Percentiles rank a stretch among this genome's conserved stretches.
Evolutionary conservation across 306 rosid species (phyloP).

Genomic region (Medicago arabica): DNA sequence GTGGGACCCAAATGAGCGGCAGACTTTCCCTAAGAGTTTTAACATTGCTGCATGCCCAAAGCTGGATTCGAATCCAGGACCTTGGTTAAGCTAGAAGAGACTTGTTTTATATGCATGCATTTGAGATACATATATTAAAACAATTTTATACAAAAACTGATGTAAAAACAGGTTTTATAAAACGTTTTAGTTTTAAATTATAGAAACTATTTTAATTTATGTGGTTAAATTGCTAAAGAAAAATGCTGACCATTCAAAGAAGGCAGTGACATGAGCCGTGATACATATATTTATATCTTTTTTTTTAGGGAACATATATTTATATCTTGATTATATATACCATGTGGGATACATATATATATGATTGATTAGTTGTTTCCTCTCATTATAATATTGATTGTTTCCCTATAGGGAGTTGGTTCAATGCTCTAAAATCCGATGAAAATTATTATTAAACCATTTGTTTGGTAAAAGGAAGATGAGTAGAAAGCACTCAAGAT

Average conservation of each 20-base stretch:
- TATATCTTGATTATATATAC: constrained; percentile 15
- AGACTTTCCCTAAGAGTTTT: no score
- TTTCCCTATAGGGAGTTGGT: constrained; percentile 37
- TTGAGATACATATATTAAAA: no score
- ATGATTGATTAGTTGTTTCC: constrained; percentile 37
- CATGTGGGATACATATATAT: neutral
- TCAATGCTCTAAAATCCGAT: constrained; percentile 13
- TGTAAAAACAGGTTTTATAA: no score
- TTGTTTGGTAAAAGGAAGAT: constrained; percentile 64
- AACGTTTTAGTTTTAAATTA: no score
- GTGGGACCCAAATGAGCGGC: no score
- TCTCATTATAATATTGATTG: constrained; percentile 29
- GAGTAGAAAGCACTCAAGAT: constrained; percentile 23
- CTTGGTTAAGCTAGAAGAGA: no score
- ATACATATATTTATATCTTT: neutral
- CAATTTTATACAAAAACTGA: no score
- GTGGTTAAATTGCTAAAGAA: constrained; percentile 10
- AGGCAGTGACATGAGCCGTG: constrained; percentile 23
- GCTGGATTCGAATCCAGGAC: no score
- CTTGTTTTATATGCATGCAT: no score
- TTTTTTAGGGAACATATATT: no score
- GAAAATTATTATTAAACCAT: constrained; percentile 33
- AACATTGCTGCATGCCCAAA: no score
- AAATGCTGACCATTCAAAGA: constrained; percentile 22
- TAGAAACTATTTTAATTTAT: no score